Conservation (phyloP, 2,329 filamentous ascomycete species). For the Colletotrichum neosansevieriae region DNA sequence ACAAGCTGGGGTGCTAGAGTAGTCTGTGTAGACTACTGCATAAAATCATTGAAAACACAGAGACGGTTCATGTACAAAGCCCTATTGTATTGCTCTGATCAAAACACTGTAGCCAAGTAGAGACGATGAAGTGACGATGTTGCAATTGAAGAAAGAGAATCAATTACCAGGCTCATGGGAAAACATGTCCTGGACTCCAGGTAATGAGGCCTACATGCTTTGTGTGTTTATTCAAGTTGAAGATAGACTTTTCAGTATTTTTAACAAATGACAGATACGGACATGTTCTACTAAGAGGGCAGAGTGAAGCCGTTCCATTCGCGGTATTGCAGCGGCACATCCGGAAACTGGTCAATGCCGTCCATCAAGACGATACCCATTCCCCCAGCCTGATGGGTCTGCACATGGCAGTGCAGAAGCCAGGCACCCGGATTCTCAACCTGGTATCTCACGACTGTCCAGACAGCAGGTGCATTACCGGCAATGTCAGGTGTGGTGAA, state of each 20-base stretch:
- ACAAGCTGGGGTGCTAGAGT: rapidly evolving
- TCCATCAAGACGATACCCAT: constrained; percentile 62
- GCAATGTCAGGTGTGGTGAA: constrained; percentile 25
- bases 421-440: constrained; percentile 59
- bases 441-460: constrained; percentile 60
- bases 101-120: rapidly evolving
- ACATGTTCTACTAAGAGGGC: background rate
- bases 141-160: rapidly evolving
- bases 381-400: constrained; percentile 59
- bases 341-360: constrained; percentile 52
- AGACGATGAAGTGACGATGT: background rate
- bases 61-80: rapidly evolving
- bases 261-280: too few relatives aligned
- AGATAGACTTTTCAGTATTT: too few relatives aligned
- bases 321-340: constrained; percentile 26
- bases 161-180: background rate
- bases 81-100: rapidly evolving
- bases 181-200: background rate
- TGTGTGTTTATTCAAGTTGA: too few relatives aligned
- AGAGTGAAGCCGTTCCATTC: constrained; percentile 4
- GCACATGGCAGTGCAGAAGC: constrained; percentile 63
- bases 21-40: background rate
- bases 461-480: constrained; percentile 14
- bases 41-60: rapidly evolving
- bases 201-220: rapidly evolving